phyloP scores from a whole-genome alignment of 768 basidiomycete species.

The Xanthoconium purpureum region DNA sequence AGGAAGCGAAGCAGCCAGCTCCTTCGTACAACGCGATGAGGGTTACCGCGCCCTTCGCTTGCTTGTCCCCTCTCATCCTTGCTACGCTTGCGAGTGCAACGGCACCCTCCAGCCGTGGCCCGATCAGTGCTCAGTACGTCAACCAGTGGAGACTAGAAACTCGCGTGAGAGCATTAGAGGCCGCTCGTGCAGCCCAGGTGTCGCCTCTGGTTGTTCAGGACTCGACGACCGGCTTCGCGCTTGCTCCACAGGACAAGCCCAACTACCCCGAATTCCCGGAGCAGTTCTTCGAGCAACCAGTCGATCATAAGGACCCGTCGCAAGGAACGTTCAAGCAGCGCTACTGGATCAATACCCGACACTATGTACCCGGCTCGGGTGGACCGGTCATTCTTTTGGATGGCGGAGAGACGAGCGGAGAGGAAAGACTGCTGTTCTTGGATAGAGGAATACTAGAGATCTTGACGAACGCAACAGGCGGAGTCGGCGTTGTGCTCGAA shows the following conservation, averaged over 20 bases:
- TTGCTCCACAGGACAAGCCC: slow-evolving; percentile 4
- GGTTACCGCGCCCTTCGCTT: slow-evolving; percentile 12
- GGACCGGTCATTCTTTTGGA: slow-evolving; percentile 90
- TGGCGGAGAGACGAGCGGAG: slow-evolving; percentile 90
- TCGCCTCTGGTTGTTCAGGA: slow-evolving; percentile 25
- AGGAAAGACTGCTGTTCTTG: slow-evolving; percentile 49
- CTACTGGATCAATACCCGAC: slow-evolving; percentile 87
- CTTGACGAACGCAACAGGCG: slow-evolving; percentile 78
- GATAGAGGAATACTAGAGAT: slow-evolving; percentile 87
- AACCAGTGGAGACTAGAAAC: slow-evolving; percentile 59
- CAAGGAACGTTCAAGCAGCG: slow-evolving; percentile 76
- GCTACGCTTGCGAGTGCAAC: slow-evolving; percentile 8
- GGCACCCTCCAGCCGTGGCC: slow-evolving; percentile 9
- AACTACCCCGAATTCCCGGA: slow-evolving; percentile 45
- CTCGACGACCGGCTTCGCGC: slow-evolving; percentile 10
- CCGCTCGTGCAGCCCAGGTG: slow-evolving; percentile 6
- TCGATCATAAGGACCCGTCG: slow-evolving; percentile 72
- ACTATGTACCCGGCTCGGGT: slow-evolving; percentile 66
- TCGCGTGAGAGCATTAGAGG: slow-evolving; percentile 17
- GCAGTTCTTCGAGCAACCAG: slow-evolving; percentile 77
- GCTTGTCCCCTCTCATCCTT: slow-evolving; percentile 10
- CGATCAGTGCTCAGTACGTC: slow-evolving; percentile 54
- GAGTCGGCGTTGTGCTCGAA: slow-evolving; percentile 87
- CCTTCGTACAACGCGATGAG: no score
- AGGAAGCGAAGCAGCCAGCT: no score